Conservation (phyloP, 1,284 basidiomycete species). For the Crepidotus sp. region DNA sequence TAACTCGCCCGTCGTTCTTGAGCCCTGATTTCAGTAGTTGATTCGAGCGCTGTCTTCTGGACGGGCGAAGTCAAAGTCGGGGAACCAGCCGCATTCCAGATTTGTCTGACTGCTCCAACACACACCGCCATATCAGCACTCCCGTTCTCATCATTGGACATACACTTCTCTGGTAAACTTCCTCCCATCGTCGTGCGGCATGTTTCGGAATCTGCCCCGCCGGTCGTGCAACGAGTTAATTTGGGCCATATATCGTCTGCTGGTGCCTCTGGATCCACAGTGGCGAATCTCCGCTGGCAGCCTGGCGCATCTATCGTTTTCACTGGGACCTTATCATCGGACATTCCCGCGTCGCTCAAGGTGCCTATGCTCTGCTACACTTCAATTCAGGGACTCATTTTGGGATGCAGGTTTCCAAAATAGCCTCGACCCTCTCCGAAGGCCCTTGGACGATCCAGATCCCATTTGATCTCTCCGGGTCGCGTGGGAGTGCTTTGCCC, state of each 20-base stretch:
- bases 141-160: conserved; percentile 48
- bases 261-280: conserved; percentile 19
- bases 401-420: conserved; percentile 38
- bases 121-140: conserved; percentile 40
- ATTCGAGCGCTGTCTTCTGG: conserved; percentile 65
- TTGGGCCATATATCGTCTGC: conserved; percentile 32
- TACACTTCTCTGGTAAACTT: conserved; percentile 43
- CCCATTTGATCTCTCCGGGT: conserved; percentile 36
- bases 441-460: conserved; percentile 58
- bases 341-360: conserved; percentile 37
- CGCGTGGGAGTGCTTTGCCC: conserved; percentile 25
- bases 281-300: conserved; percentile 48
- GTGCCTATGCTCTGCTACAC: conserved; percentile 34
- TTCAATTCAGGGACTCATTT: neutral
- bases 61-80: conserved; percentile 48
- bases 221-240: conserved; percentile 31
- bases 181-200: conserved; percentile 44
- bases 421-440: conserved; percentile 45
- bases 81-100: conserved; percentile 63
- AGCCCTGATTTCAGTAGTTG: conserved; percentile 37
- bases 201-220: conserved; percentile 16
- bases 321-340: conserved; percentile 44
- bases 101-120: conserved; percentile 46
- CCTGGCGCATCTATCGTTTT: conserved; percentile 45
- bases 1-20: neutral